Evolutionary conservation across 805 yeast genomes (phyloP).

Genomic region (Candida endomychidarum): DNA sequence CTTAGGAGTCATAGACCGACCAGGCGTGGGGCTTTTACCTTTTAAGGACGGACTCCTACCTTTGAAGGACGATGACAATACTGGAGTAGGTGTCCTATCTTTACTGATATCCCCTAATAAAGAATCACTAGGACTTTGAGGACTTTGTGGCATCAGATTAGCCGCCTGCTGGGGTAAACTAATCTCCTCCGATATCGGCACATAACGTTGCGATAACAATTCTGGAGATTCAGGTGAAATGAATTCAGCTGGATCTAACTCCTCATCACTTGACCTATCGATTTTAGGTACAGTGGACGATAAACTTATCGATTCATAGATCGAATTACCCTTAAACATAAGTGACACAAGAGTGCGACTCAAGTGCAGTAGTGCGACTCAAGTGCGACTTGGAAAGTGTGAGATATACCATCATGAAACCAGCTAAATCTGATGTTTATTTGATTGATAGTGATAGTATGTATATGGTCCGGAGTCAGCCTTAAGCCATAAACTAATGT

Average conservation of each 20-base stretch:
- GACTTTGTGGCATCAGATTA: background rate
- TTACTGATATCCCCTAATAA: too few species aligned
- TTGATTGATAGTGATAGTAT: constrained; percentile 8
- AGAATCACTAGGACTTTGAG: too few species aligned
- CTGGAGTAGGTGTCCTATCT: background rate
- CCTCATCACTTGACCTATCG: constrained; percentile 15
- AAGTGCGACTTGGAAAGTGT: too few species aligned
- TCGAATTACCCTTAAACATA: constrained; percentile 9
- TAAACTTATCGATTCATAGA: constrained; percentile 16
- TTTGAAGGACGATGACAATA: too few species aligned
- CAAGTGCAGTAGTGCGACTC: too few species aligned
- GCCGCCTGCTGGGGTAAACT: too few species aligned
- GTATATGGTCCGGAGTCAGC: background rate
- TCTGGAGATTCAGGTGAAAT: constrained; percentile 19
- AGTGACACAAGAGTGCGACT: background rate
- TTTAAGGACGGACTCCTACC: too few species aligned
- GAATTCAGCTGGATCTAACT: constrained; percentile 27
- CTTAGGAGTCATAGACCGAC: too few species aligned
- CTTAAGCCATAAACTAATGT: background rate
- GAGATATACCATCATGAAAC: background rate
- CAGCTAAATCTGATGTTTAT: constrained; percentile 2
- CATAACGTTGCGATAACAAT: background rate
- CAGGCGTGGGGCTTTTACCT: too few species aligned
- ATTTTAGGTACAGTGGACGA: constrained; percentile 11
- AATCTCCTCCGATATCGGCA: background rate